phyloP scores from a whole-genome alignment of 345 rosid genomes.

The Noccaea bulbosa region DNA sequence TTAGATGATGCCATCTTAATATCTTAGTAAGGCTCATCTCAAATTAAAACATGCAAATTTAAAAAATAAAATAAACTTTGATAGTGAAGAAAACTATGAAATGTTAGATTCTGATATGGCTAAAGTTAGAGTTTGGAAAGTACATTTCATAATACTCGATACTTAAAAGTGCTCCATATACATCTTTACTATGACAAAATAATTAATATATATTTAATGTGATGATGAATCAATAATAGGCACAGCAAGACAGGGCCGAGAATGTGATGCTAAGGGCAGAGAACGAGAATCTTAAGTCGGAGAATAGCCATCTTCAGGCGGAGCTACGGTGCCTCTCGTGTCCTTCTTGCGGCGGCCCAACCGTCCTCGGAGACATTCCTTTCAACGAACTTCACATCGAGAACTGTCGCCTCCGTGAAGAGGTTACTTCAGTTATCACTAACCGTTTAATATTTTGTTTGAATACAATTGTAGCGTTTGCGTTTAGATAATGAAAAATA shows the following conservation, averaged over 20 bases:
- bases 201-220: background rate
- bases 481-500: too few species aligned
- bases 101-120: background rate
- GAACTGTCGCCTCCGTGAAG: conserved; percentile 84
- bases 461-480: too few species aligned
- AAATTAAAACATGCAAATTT: background rate
- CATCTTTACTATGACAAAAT: background rate
- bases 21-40: background rate
- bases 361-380: conserved; percentile 66
- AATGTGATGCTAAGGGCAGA: conserved; percentile 78
- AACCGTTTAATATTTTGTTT: background rate
- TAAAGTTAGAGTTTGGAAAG: background rate
- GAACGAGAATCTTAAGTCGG: conserved; percentile 72
- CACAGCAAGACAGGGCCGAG: conserved; percentile 87
- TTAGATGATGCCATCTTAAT: background rate
- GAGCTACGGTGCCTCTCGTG: conserved; percentile 72
- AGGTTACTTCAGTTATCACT: conserved; percentile 48
- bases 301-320: conserved; percentile 74
- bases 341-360: conserved; percentile 78
- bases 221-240: conserved; percentile 47
- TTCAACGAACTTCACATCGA: conserved; percentile 81
- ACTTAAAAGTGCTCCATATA: background rate
- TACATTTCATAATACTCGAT: background rate
- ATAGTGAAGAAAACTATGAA: background rate
- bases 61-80: background rate